phyloP scores from a whole-genome alignment of 1,284 basidiomycete genomes.

The Marasmius oreades region DNA sequence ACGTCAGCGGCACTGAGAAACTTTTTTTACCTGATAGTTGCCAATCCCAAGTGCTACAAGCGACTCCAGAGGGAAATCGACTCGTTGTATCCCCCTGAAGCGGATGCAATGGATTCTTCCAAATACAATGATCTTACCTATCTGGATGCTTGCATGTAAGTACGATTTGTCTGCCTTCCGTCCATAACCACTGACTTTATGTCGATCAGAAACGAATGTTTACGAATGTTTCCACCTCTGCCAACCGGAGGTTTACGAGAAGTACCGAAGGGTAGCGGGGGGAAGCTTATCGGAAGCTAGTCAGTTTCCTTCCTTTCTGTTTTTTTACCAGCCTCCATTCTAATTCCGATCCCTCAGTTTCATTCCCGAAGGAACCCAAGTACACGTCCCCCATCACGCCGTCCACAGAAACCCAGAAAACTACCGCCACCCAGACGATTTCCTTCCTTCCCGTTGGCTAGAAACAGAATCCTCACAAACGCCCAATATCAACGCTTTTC shows the following conservation, averaged over 20 bases:
- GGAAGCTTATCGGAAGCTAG: conserved; percentile 30
- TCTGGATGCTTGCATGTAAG: conserved; percentile 51
- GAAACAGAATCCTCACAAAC: conserved; percentile 14
- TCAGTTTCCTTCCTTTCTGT: conserved; percentile 18
- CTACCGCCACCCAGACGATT: conserved; percentile 35
- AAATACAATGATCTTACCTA: conserved; percentile 38
- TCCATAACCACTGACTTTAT: no score
- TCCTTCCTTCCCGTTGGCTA: conserved; percentile 43
- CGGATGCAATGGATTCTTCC: conserved; percentile 30
- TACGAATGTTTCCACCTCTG: conserved; percentile 53
- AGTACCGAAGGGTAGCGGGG: conserved; percentile 35
- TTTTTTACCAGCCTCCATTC: conserved; percentile 19
- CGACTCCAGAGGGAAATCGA: conserved; percentile 51
- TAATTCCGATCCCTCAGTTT: conserved; percentile 29
- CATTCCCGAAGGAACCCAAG: conserved; percentile 45
- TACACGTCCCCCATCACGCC: conserved; percentile 44
- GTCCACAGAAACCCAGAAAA: conserved; percentile 38
- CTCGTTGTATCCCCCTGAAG: conserved; percentile 34
- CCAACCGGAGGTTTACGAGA: conserved; percentile 48
- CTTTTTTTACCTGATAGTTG: conserved; percentile 44
- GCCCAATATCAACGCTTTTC: conserved; percentile 20
- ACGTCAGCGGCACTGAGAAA: conserved; percentile 42
- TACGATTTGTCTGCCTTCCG: conserved; percentile 13
- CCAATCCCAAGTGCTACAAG: conserved; percentile 40
- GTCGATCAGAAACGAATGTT: conserved; percentile 58